Base-by-base conservation (phyloP, 225 moss, liverwort and hornwort species). In the Ulota crispa region DNA sequence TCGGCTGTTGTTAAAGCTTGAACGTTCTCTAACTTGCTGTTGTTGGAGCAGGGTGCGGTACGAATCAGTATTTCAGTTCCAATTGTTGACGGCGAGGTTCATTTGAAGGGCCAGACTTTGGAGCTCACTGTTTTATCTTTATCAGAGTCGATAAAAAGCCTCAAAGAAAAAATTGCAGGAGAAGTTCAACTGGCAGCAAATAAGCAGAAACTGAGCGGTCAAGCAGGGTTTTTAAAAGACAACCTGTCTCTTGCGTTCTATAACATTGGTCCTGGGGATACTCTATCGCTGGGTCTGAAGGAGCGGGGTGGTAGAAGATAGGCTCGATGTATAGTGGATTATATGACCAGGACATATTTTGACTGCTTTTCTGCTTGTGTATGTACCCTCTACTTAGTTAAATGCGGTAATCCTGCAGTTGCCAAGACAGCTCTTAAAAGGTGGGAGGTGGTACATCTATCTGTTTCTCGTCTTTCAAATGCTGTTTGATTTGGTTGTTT, bases 301-400 rank as follows among this genome's bases (percentile, higher is more conserved):
- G 99, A 99, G 89, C 91, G 99, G 61, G 99, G 99, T 92, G 99
- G 99, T 84, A 94, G 89, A 86, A 94, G 96, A 86, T 90, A 54
- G 83, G 76, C 30, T 34, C 76, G 72, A 63, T 88, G 85, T 82
- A 88, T 70, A 88, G 67, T 71, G 79, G 75, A 67, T 71, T 19
- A 71, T 26, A 65, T 66, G 71, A 65, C 64, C 82, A 67, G 71
- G 76, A 79, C 76, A 45, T 66, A 60, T 54, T 82, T 72, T 76
- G 61, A 70, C 67, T 79, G 85, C 79, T 79, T 36, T 75, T 79
- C 82, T 78, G 76, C 84, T 79, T 72, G 75, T 87, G 87, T 82
- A 87, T 76, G 76, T 75, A 52, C 57, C 52, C 79, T 75, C 42
- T 75, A 65, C 74, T 84, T 82, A 78, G 82, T 75, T 72, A 66